Conservation (phyloP, 306 rosid genomes). For the Gynostemma pentaphyllum region DNA sequence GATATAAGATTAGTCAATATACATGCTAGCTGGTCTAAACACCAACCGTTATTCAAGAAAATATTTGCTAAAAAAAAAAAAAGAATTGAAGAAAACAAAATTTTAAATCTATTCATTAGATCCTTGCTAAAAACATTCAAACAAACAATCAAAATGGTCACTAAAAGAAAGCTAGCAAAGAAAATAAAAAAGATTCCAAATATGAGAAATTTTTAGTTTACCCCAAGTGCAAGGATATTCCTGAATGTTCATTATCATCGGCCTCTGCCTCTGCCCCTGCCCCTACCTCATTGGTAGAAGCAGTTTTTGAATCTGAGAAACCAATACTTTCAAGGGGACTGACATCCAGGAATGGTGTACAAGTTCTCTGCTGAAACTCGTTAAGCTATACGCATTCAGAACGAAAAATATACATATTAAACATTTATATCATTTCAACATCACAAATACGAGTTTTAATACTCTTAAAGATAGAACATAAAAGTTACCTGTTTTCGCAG, state of each 20-base stretch:
- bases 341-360: neutral
- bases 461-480: neutral
- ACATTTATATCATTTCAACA: neutral
- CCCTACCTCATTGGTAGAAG: neutral
- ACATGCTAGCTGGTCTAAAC: too few relatives aligned
- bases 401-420: neutral
- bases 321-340: neutral
- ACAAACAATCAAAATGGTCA: neutral
- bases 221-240: slow-evolving; percentile 57
- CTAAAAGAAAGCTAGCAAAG: neutral
- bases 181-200: too few relatives aligned
- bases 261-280: slow-evolving; percentile 18
- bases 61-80: neutral
- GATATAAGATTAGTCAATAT: too few relatives aligned
- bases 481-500: slow-evolving; percentile 37
- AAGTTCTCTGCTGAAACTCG: neutral
- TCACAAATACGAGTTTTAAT: neutral
- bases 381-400: neutral
- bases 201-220: too few relatives aligned
- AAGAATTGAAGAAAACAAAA: neutral
- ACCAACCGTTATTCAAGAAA: neutral
- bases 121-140: neutral
- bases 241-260: slow-evolving; percentile 41
- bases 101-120: neutral
- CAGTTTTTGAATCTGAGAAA: neutral